Conservation (phyloP, 2,329 filamentous ascomycete genomes). For the Elsinoe necatrix region DNA sequence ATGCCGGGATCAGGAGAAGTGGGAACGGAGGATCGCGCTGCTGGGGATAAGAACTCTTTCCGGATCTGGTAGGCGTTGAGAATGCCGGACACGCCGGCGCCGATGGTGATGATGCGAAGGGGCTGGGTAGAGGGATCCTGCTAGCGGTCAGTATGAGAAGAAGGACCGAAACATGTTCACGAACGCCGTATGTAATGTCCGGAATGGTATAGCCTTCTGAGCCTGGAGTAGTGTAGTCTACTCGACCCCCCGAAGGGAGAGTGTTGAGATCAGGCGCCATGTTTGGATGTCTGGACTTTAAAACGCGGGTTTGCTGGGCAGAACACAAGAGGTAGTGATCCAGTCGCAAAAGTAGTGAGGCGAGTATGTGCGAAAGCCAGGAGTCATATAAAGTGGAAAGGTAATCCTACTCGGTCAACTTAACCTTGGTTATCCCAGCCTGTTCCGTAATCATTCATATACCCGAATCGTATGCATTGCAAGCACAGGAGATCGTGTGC, state of each 20-base stretch:
- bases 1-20: conserved; percentile 22
- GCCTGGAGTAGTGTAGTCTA: conserved; percentile 38
- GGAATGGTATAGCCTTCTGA: conserved; percentile 36
- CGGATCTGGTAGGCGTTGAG: conserved; percentile 42
- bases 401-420: background rate
- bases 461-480: background rate
- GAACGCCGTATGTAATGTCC: conserved; percentile 29
- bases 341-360: too few species aligned
- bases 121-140: conserved; percentile 35
- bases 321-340: too few species aligned
- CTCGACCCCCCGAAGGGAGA: conserved; percentile 27
- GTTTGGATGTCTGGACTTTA: too few species aligned
- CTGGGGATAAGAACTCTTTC: conserved; percentile 27
- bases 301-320: too few species aligned
- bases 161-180: background rate
- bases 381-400: conserved; percentile 43
- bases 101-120: conserved; percentile 41
- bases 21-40: background rate
- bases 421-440: background rate
- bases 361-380: too few species aligned
- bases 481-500: background rate
- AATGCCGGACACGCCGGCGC: conserved; percentile 41
- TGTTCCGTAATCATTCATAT: background rate
- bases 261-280: conserved; percentile 40
- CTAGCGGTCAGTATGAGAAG: background rate